Base-by-base conservation (phyloP, 2,329 filamentous ascomycete species). In the Colletotrichum falcatum region DNA sequence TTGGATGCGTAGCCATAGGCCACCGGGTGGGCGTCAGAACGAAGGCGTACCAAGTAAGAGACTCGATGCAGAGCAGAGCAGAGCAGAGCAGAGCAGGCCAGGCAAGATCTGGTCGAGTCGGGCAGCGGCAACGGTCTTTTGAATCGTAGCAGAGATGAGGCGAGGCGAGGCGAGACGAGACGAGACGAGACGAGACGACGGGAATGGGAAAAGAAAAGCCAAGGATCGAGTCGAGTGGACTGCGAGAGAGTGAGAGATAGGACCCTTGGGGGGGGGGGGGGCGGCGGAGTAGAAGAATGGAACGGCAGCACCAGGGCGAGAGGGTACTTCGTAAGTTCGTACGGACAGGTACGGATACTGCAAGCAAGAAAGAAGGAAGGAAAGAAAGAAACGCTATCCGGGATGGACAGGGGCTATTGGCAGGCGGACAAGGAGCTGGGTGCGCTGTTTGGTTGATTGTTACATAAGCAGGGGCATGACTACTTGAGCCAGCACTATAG, bases 281-380 rank as follows among this genome's bases (percentile, higher is more conserved):
- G 18, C 28, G 20, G 67, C 55, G 51, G 67, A 53, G 58, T 51
- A 67, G 58, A 62, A 56, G 64, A 70, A 70, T 42, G 49, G 39
- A 48, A 46, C 51, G 64, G 48, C 30, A 54, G 30, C 51, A 54
- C 14, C 6, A 20, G 20, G 44, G 44, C 35, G n/a, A n/a, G n/a
- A n/a, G n/a, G n/a, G n/a, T n/a, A n/a, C n/a, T n/a, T n/a, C n/a
- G n/a, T n/a, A n/a, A n/a, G n/a, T n/a, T n/a, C n/a, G n/a, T n/a
- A n/a, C n/a, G n/a, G n/a, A n/a, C n/a, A n/a, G n/a, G n/a, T n/a
- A n/a, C n/a, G n/a, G n/a, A n/a, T n/a, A n/a, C n/a, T n/a, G n/a
- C n/a, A n/a, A n/a, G n/a, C n/a, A n/a, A n/a, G n/a, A n/a, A n/a
- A n/a, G n/a, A n/a, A n/a, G n/a, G n/a, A n/a, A n/a, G n/a, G n/a